A percentile compares a stretch with the other conserved stretches of the same genome.
These are phyloP conservation scores for Flaveria trinervia DNA, from an alignment of 129 eudicot genomes.

Conservation along the genomic window DNA sequence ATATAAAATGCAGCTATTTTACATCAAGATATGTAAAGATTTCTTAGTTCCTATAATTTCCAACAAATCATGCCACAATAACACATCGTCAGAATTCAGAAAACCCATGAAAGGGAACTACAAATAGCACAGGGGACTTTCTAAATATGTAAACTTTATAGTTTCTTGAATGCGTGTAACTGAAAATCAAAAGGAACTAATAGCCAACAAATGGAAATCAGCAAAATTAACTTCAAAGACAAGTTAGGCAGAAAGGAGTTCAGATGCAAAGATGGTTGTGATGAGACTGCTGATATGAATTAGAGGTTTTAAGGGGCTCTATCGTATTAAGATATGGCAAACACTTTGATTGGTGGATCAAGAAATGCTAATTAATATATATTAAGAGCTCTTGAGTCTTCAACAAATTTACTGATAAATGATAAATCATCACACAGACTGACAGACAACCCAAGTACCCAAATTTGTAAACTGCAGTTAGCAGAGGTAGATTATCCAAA, in stretches of 20 bases:
- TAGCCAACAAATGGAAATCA: neutral
- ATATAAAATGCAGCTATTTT: neutral
- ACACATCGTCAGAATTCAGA: neutral
- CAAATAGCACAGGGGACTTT: constrained; percentile 9
- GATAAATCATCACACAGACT: constrained; percentile 1
- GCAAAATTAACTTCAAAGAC: neutral
- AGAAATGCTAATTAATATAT: neutral
- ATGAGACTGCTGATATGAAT: neutral
- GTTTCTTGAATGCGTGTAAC: neutral
- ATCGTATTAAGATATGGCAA: constrained; percentile 50
- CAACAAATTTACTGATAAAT: neutral
- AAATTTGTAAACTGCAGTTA: neutral
- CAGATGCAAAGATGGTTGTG: neutral
- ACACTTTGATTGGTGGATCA: neutral
- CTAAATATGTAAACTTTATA: neutral
- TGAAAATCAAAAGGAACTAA: neutral
- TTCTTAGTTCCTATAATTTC: constrained; percentile 9
- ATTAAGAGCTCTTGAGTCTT: neutral
- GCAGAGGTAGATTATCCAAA: constrained; percentile 24
- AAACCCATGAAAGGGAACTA: neutral
- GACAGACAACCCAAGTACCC: neutral
- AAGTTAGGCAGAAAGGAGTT: neutral
- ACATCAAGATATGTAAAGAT: constrained; percentile 22
- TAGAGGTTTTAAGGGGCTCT: neutral
- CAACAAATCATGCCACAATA: constrained; percentile 3